phyloP scores from a whole-genome alignment of 73 alveolate genomes.

The Effrenium voratum region DNA sequence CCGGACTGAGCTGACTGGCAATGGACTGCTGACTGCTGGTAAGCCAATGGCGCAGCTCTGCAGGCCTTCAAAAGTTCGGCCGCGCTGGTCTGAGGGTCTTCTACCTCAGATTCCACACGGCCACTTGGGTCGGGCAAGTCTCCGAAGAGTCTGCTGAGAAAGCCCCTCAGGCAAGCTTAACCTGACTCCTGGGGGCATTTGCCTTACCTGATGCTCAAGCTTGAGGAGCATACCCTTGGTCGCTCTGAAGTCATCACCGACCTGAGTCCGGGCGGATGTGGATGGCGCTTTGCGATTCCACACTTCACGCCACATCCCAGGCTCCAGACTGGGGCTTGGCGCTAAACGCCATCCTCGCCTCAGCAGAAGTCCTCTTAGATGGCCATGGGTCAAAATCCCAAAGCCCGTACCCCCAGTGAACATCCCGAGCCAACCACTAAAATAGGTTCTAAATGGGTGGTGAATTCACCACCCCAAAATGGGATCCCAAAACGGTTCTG shows the following conservation, averaged over 20 bases:
- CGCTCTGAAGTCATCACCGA: constrained; percentile 70
- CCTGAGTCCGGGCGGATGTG: constrained; percentile 17
- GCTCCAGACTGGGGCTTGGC: constrained; percentile 59
- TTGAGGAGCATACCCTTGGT: constrained; percentile 36
- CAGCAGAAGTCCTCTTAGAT: background rate
- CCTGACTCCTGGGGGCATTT: background rate
- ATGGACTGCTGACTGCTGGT: too few species aligned
- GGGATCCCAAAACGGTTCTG: too few species aligned
- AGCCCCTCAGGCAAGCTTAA: background rate
- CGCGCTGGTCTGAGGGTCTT: constrained; percentile 82
- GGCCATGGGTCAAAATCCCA: too few species aligned
- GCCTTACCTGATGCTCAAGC: background rate
- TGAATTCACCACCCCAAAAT: too few species aligned
- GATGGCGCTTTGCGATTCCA: too few species aligned
- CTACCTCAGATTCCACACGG: too few species aligned
- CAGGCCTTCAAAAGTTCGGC: constrained; percentile 85
- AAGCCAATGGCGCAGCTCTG: constrained; percentile 86
- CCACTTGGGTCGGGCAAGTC: too few species aligned
- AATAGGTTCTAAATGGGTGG: too few species aligned
- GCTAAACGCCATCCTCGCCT: constrained; percentile 84
- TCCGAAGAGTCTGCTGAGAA: too few species aligned
- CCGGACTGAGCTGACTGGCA: too few species aligned
- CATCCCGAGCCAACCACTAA: too few species aligned
- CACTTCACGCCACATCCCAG: background rate
- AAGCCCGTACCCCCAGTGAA: too few species aligned